Base-by-base conservation (phyloP, 345 rosid genomes). In the Bruguiera parviflora region DNA sequence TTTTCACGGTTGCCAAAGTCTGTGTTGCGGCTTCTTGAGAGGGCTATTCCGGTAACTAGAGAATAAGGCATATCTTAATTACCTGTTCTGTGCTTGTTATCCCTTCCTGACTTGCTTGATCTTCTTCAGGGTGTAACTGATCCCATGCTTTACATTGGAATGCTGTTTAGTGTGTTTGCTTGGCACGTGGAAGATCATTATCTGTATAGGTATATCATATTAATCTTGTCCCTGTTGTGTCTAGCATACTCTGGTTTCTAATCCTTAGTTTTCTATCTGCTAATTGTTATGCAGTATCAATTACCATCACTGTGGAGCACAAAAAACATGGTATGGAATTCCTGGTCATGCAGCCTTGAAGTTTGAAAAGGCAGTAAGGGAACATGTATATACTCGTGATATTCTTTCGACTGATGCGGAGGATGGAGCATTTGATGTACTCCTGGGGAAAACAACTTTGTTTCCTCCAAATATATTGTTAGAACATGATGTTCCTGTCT, bases 131-230 rank as follows among this genome's bases (percentile, higher is more conserved):
- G 99, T 68, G 92, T 96, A 68, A 96, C 99, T 37, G 99, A 96
- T 59, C 99, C 99, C n/a, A 96, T 96, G 99, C 97, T 96, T 80
- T 96, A 96, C 85, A 89, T 96, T 25, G 99, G 99, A 77, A 96
- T 96, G 99, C 85, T 96, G 32, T 96, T 96, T 82, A 96, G 99
- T 70, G 80, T 92, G 85, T 96, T 96, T 86, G 99, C 99, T 52
- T 96, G 99, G 99, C 99, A 96, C 61, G 99, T 96, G 68, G 99
- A 96, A 80, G 99, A 92, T 78, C 99, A 96, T 79, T 96, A 90
- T 78, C 78, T 96, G 82, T 96, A 92, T 76, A 96, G 99, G 99
- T 96, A 87, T 57, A 53, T 60, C 28, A 7, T 8, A 10, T 27
- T 21, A 21, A 11, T 29, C 47, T 43, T 27, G 2, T 39, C 43